Evolutionary conservation across 208 protist species (phyloP), one percentile per base, ranked within the genome.

Genomic region (Trypanosoma vivax): DNA sequence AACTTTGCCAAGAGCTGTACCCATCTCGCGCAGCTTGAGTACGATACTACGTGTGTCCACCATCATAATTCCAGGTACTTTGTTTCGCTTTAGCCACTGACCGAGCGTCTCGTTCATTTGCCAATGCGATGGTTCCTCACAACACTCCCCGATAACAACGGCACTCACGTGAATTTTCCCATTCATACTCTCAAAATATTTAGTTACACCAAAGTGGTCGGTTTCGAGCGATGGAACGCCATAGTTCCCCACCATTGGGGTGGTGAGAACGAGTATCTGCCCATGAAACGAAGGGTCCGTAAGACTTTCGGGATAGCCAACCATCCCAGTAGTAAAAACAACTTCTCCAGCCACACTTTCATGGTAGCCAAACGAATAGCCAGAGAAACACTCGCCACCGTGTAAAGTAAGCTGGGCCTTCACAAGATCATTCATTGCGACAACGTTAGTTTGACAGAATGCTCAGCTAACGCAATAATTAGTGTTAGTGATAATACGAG

Each of bases 41-140:
- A 98, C 98, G 47, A 99, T 88, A 48, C 82, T 89, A 47, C 98
- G 82, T 1, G 98, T 99, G 72, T 99, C 98, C 11, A 99, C 83
- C 59, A 96, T 96, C 73, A 90, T 97, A 50, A 99, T 83, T 33
- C 83, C 98, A 23, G 98, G 98, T 35, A 99, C 92, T 48, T 97
- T 94, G 52, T 97, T 77, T 49, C 80, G 43, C 29, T 79, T 51
- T 24, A 98, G 70, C 95, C 96, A 98, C 24, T 76, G 37, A 19
- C 76, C 73, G 18, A 94, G 78, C 23, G 61, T 77, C 53, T 89
- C 66, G 33, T 81, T 77, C 43, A 92, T 76, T 50, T 97, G 83
- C 95, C 96, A 98, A 75, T 99, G 97, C 58, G 87, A 84, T 14
- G 96, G 92, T 49, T 94, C 70, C 23, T 97, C 85, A 64, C 88